phyloP scores from a whole-genome alignment of 108 stramenopile species.

The Ochromonas danica region DNA sequence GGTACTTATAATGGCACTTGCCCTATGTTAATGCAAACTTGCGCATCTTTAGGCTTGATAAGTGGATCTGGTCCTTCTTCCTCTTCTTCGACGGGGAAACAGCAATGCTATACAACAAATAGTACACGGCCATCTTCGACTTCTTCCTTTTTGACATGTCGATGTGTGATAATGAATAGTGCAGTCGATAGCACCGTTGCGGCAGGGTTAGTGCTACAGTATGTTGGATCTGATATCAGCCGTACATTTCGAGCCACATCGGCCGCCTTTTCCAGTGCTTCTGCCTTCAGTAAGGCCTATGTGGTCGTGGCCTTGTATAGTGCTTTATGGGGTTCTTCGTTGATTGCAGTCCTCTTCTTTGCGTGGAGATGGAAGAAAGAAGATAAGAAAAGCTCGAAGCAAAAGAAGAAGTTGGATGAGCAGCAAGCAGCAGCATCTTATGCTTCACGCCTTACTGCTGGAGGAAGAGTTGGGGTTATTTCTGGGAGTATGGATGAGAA shows the following conservation, averaged over 20 bases:
- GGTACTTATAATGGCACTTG: background rate
- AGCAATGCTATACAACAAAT: slow-evolving; percentile 5
- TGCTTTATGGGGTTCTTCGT: slow-evolving; percentile 9
- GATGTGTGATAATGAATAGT: slow-evolving; percentile 13
- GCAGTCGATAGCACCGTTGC: slow-evolving; percentile 1
- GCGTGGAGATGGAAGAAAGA: slow-evolving; percentile 5
- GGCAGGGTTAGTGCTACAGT: no score
- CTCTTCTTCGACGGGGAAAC: slow-evolving; percentile 5
- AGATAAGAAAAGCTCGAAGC: slow-evolving; percentile 8
- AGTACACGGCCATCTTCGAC: background rate
- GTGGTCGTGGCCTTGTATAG: no score
- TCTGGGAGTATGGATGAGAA: no score
- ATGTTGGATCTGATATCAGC: no score
- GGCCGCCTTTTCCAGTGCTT: slow-evolving; percentile 9
- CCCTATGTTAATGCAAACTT: background rate
- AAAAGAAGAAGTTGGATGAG: slow-evolving; percentile 16
- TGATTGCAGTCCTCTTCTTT: slow-evolving; percentile 15
- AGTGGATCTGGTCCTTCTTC: slow-evolving; percentile 5
- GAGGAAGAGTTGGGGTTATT: slow-evolving; percentile 13
- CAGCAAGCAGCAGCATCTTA: slow-evolving; percentile 2
- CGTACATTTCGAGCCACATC: slow-evolving; percentile 14
- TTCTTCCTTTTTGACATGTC: slow-evolving; percentile 8
- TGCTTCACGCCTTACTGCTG: no score
- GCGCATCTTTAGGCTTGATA: slow-evolving; percentile 1
- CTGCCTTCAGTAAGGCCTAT: slow-evolving; percentile 4